Evolutionary conservation across 2,329 filamentous ascomycete genomes (phyloP).

Genomic region (Nigrospora sphaerica): DNA sequence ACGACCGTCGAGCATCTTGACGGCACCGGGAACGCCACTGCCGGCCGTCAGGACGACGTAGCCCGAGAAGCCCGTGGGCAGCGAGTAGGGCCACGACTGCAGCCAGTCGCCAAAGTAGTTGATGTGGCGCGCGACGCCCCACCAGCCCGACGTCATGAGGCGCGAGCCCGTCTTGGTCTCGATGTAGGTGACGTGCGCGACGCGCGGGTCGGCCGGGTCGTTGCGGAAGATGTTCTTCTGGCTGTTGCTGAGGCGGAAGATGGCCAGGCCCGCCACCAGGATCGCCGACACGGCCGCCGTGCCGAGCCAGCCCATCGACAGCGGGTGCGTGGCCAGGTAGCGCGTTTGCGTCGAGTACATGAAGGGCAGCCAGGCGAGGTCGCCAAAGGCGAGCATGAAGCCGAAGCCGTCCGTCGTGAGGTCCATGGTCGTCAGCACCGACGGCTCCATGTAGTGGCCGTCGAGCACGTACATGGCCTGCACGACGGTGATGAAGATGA

Average conservation of each 20-base stretch:
- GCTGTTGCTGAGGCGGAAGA: constrained; percentile 90
- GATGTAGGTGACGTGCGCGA: constrained; percentile 78
- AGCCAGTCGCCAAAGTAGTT: constrained; percentile 96
- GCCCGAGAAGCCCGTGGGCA: constrained; percentile 79
- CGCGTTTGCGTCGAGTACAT: constrained; percentile 78
- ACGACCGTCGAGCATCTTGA: constrained; percentile 51
- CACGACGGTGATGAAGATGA: constrained; percentile 68
- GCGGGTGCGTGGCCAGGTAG: constrained; percentile 77
- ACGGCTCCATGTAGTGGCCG: constrained; percentile 77
- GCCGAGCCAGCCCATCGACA: constrained; percentile 65
- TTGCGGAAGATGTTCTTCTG: constrained; percentile 94
- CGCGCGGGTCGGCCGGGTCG: constrained; percentile 70
- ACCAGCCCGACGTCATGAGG: constrained; percentile 83
- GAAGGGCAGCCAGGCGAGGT: constrained; percentile 89
- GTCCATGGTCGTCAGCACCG: constrained; percentile 89
- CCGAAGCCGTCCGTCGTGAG: constrained; percentile 90
- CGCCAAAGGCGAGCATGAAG: constrained; percentile 90
- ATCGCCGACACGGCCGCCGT: constrained; percentile 59
- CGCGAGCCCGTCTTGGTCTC: constrained; percentile 76
- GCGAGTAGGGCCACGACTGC: constrained; percentile 83
- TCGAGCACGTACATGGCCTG: constrained; percentile 83
- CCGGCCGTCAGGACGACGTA: constrained; percentile 62
- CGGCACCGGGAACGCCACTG: constrained; percentile 41
- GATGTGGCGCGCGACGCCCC: constrained; percentile 86
- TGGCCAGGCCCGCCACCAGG: constrained; percentile 69